Evolutionary conservation across 2,329 filamentous ascomycete genomes (phyloP).

Genomic region (Penicillium paneum): DNA sequence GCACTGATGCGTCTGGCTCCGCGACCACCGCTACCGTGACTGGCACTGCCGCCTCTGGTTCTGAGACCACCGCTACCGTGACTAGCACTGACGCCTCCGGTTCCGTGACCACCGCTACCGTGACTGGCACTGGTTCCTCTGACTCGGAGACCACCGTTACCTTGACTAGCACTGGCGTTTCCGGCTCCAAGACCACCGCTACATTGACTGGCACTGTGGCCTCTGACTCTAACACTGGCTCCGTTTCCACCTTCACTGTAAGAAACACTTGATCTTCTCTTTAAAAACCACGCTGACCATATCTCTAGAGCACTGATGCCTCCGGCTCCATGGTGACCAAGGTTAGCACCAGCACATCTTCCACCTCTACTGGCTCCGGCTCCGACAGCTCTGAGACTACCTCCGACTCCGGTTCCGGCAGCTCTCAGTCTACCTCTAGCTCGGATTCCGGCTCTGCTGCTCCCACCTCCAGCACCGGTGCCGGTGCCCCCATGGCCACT

Average conservation of each 20-base stretch:
- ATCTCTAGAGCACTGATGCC: neutral
- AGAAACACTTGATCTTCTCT: neutral
- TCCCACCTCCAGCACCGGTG: constrained; percentile 14
- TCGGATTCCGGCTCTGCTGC: constrained; percentile 11
- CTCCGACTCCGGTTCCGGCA: constrained; percentile 15
- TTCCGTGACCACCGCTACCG: too few species aligned
- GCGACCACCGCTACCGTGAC: neutral
- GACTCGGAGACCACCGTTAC: constrained; percentile 2
- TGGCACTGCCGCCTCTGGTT: neutral
- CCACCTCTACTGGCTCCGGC: constrained; percentile 4
- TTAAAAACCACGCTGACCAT: neutral
- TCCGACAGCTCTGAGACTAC: constrained; percentile 18
- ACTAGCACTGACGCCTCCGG: constrained; percentile 10
- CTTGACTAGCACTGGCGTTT: neutral
- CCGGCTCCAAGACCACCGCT: neutral
- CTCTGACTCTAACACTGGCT: constrained; percentile 14
- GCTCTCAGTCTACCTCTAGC: constrained; percentile 1
- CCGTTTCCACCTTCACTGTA: neutral
- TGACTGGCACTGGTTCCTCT: constrained; percentile 9
- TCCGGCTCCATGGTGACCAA: neutral
- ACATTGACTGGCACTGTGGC: constrained; percentile 1
- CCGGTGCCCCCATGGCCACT: constrained; percentile 32
- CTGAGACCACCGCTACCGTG: neutral
- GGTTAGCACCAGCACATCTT: constrained; percentile 3
- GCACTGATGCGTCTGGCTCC: too few species aligned